These are phyloP conservation scores for Irpex rosettiformis DNA, from an alignment of 1,284 basidiomycete genomes.

Conservation along the genomic window DNA sequence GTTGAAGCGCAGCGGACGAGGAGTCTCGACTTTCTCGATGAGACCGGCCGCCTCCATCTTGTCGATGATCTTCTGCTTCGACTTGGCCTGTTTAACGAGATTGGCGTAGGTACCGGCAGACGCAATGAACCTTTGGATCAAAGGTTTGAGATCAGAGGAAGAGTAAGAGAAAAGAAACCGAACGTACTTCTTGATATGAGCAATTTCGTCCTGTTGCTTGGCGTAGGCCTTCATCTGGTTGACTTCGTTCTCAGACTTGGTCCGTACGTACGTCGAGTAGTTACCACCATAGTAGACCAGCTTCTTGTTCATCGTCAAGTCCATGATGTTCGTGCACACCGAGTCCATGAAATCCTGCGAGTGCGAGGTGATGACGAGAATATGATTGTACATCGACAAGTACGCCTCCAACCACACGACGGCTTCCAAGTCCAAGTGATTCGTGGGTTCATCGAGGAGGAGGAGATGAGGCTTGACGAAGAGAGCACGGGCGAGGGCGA, in stretches of 20 bases:
- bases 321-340: slow-evolving; percentile 98
- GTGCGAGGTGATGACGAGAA: slow-evolving; percentile 94
- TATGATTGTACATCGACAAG: slow-evolving; percentile 97
- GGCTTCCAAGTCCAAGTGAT: slow-evolving; percentile 93
- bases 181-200: slow-evolving; percentile 90
- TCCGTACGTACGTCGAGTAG: slow-evolving; percentile 95
- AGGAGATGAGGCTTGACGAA: slow-evolving; percentile 97
- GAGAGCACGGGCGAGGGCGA: slow-evolving; percentile 92
- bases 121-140: slow-evolving; percentile 78
- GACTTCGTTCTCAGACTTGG: slow-evolving; percentile 95
- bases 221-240: slow-evolving; percentile 99
- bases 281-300: slow-evolving; percentile 94
- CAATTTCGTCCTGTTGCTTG: slow-evolving; percentile 98
- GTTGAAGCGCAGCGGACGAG: slow-evolving; percentile 83
- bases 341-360: slow-evolving; percentile 99
- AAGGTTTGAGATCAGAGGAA: not conserved
- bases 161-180: not conserved
- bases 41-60: slow-evolving; percentile 99
- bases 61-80: slow-evolving; percentile 99
- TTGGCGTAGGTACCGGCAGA: slow-evolving; percentile 99
- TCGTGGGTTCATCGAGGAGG: slow-evolving; percentile 86
- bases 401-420: slow-evolving; percentile 99
- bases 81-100: slow-evolving; percentile 97
- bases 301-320: slow-evolving; percentile 87
- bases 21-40: slow-evolving; percentile 82